Conservation (phyloP, 257 asterid genomes). For the Capsicum rhomboideum region DNA sequence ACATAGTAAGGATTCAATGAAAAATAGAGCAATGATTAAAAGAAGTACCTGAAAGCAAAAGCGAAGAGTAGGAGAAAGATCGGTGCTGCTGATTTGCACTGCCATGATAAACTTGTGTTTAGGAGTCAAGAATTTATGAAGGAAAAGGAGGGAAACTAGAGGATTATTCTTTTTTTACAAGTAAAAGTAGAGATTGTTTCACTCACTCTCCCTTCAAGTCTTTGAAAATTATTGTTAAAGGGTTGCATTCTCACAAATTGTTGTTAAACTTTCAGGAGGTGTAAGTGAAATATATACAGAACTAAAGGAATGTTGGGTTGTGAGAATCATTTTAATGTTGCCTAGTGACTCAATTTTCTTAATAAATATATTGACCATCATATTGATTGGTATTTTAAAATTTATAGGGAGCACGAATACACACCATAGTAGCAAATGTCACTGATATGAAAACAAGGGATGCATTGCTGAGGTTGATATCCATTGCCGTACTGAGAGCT, state of each 20-base stretch:
- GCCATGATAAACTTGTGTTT: conserved; percentile 21
- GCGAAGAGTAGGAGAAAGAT: conserved; percentile 96
- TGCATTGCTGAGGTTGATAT: conserved; percentile 89
- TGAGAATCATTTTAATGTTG: neutral
- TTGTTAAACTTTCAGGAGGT: neutral
- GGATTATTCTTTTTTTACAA: neutral
- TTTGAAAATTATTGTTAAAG: neutral
- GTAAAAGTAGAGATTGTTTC: neutral
- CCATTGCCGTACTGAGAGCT: conserved; percentile 98
- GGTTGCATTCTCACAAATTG: neutral
- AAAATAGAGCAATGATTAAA: neutral
- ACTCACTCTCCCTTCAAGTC: neutral
- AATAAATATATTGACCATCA: neutral
- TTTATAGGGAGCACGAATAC: conserved; percentile 17
- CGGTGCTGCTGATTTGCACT: conserved; percentile 99
- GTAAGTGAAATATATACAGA: neutral
- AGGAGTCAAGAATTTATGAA: neutral
- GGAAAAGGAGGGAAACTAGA: neutral
- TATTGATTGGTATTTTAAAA: neutral
- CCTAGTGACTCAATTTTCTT: neutral
- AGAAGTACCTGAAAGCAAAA: conserved; percentile 88
- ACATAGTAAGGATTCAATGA: neutral
- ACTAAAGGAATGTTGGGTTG: neutral
- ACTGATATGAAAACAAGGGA: conserved; percentile 98
- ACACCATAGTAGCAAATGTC: conserved; percentile 97